Base-by-base conservation (phyloP, 805 yeast genomes). In the Metschnikowia cubensis region DNA sequence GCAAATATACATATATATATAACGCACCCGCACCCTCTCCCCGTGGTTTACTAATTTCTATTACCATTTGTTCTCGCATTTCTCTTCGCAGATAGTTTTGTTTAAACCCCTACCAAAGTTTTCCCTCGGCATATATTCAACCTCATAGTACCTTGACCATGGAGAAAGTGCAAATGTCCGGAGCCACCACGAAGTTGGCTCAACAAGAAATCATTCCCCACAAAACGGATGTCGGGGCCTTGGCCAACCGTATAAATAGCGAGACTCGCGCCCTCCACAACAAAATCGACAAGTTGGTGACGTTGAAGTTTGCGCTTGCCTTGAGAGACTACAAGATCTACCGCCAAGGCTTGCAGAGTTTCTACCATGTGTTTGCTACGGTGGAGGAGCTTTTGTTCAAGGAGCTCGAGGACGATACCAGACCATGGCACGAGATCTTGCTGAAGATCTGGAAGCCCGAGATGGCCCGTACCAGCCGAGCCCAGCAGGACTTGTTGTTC, bases 141-240 rank as follows among this genome's bases (percentile, higher is more conserved):
- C 29, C 4, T 8, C 4, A 8, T 25, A 10, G 10, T 25, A 25
- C 10, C 4, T 25, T 25, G 29, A 25, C 29, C 6, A 43, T 43
- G 46, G 46, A 43, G 17, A 43, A 35, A 43, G 46, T 43, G 3
- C 43, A 50, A n/a, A 17, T 34, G 38, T 34, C 38, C 3, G 53
- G 49, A 8, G 55, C 70, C 42, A 66, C 69, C 45, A 63, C 73
- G 49, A 69, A 68, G 48, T 57, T 68, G 42, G 57, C 59, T 35
- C 73, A 69, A 51, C 66, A 64, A 46, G 87, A 83, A 62, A 79
- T 84, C 33, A 76, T 88, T 32, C 96, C 96, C 2, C 75, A 81
- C n/a, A 84, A 85, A 49, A 78, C 80, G n/a, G 96, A 88, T 63
- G 70, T 83, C 15, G 96, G 91, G 22, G 96, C 96, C 6, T 72